A percentile compares a stretch with the other conserved stretches of the same genome.
phyloP scores from a whole-genome alignment of 1,284 basidiomycete species.

The Apiotrichum gracile region DNA sequence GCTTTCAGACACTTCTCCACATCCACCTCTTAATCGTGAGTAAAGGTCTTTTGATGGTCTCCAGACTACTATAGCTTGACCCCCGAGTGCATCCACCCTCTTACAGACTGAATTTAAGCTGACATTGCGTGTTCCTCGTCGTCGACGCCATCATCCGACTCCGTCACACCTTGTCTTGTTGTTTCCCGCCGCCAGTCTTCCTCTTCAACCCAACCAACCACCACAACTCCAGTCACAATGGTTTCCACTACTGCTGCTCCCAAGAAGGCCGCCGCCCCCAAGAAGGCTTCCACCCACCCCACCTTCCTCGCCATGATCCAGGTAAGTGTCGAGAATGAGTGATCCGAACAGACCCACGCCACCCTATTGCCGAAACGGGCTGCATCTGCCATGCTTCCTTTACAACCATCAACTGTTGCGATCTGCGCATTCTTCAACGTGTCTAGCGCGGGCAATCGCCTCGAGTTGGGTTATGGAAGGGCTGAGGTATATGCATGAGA shows the following conservation, averaged over 20 bases:
- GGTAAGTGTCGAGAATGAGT: slow-evolving; percentile 45
- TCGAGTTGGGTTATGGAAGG: too few relatives aligned
- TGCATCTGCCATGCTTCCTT: not conserved
- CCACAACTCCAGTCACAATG: slow-evolving; percentile 27
- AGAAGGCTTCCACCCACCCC: slow-evolving; percentile 43
- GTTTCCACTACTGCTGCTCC: slow-evolving; percentile 28
- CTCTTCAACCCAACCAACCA: not conserved
- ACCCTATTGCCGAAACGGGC: not conserved
- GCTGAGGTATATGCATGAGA: too few relatives aligned
- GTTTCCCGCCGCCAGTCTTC: not conserved
- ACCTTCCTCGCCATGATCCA: slow-evolving; percentile 49
- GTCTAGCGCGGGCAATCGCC: too few relatives aligned
- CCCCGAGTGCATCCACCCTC: not conserved
- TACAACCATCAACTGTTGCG: not conserved
- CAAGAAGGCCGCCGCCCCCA: slow-evolving; percentile 38
- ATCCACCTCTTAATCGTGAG: not conserved
- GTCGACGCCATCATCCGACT: slow-evolving; percentile 3
- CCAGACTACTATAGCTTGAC: not conserved
- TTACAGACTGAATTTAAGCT: not conserved
- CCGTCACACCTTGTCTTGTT: not conserved
- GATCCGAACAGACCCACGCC: not conserved
- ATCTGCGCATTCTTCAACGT: too few relatives aligned
- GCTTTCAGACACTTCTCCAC: not conserved
- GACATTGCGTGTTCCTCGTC: slow-evolving; percentile 1
- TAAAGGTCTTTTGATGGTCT: not conserved